phyloP scores from a whole-genome alignment of 345 rosid species.

The Eucalyptus pumila region DNA sequence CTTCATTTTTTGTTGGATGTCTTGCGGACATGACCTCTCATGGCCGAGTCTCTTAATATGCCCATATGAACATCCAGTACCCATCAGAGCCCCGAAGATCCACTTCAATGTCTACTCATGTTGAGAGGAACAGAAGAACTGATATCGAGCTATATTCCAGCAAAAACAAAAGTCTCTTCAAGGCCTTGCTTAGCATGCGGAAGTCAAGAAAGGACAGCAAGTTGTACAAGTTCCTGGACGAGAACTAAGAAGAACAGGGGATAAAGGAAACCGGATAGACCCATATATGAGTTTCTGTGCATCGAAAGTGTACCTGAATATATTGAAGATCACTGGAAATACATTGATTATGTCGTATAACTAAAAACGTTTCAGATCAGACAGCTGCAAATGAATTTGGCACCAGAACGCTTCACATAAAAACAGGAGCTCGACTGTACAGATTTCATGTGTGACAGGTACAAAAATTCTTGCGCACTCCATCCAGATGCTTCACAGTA shows the following conservation, averaged over 20 bases:
- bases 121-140: constrained; percentile 13
- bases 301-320: not conserved
- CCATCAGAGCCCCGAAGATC: constrained; percentile 40
- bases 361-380: not conserved
- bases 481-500: not conserved
- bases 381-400: not conserved
- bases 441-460: not conserved
- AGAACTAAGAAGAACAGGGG: constrained; percentile 3
- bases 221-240: constrained; percentile 17
- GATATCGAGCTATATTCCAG: constrained; percentile 24
- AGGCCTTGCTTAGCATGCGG: constrained; percentile 63
- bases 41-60: not conserved
- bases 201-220: constrained; percentile 28
- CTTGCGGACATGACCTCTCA: not conserved
- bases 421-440: not conserved
- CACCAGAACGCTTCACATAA: not conserved
- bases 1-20: not conserved
- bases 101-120: constrained; percentile 17
- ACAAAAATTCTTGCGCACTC: not conserved
- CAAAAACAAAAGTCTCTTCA: constrained; percentile 46
- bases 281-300: not conserved
- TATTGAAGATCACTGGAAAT: not conserved
- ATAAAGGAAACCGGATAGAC: not conserved
- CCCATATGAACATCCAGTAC: constrained; percentile 3
- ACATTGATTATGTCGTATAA: not conserved